Conservation (phyloP, 345 rosid genomes). For the Camelina hispida region DNA sequence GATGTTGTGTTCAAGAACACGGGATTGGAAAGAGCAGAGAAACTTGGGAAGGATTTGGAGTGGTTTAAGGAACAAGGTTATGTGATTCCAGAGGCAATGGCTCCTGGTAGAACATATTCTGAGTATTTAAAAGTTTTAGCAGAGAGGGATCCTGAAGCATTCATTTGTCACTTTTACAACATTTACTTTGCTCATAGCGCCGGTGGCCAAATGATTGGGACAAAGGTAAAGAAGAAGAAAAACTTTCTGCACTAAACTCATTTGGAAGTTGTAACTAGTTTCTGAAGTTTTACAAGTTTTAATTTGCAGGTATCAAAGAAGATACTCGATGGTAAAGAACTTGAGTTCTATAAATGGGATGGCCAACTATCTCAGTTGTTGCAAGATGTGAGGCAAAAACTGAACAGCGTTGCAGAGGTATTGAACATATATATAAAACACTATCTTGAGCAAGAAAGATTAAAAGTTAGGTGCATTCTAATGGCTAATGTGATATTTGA, state of each 20-base stretch:
- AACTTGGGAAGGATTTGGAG: background rate
- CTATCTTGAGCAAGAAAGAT: background rate
- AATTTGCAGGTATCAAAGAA: constrained; percentile 58
- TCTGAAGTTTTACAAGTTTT: background rate
- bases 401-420: constrained; percentile 67
- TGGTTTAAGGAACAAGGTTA: constrained; percentile 4
- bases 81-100: constrained; percentile 54
- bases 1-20: background rate
- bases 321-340: constrained; percentile 62
- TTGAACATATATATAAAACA: background rate
- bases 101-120: constrained; percentile 67
- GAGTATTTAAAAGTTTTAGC: constrained; percentile 34
- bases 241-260: background rate
- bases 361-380: constrained; percentile 64
- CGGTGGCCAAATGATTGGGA: constrained; percentile 1
- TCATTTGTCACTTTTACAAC: constrained; percentile 90
- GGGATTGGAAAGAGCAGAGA: background rate
- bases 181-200: constrained; percentile 56
- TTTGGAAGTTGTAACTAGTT: background rate
- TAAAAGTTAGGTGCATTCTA: background rate
- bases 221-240: constrained; percentile 2
- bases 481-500: background rate
- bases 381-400: constrained; percentile 67
- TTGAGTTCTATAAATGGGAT: constrained; percentile 86
- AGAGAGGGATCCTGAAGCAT: constrained; percentile 78